Conservation (phyloP, 129 eudicot genomes). For the Heracleum sosnowskyi region DNA sequence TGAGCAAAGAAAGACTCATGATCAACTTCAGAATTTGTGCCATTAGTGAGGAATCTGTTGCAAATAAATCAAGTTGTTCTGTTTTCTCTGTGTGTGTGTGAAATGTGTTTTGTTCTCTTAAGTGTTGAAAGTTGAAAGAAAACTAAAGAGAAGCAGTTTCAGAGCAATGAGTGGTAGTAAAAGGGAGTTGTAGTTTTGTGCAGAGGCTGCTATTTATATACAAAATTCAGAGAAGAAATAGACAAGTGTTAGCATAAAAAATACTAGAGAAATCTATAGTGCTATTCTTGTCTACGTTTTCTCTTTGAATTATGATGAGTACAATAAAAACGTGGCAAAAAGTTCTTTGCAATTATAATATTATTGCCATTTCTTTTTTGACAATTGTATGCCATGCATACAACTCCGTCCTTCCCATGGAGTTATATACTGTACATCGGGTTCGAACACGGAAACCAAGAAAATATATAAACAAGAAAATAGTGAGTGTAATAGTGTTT, state of each 20-base stretch:
- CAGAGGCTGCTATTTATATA: conserved; percentile 1
- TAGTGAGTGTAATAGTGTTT: too few relatives aligned
- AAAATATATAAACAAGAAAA: too few relatives aligned
- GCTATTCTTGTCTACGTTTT: neutral
- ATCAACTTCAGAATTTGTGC: neutral
- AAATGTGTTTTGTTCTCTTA: neutral
- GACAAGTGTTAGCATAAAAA: neutral
- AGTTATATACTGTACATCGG: too few relatives aligned
- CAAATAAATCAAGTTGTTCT: neutral
- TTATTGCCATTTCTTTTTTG: neutral
- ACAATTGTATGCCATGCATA: neutral
- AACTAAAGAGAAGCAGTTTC: neutral
- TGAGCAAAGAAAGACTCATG: neutral
- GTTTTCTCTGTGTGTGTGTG: neutral
- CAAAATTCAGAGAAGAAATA: neutral
- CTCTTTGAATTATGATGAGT: neutral
- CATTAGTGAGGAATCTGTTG: neutral
- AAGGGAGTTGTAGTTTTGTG: conserved; percentile 2
- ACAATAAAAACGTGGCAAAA: neutral
- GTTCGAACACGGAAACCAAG: too few relatives aligned
- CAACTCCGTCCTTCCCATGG: too few relatives aligned
- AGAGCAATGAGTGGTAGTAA: conserved; percentile 1
- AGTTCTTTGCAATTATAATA: neutral
- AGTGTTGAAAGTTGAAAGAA: neutral
- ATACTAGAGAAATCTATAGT: neutral